Percentiles rank a stretch among this genome's conserved stretches.
Evolutionary conservation across 768 basidiomycete species (phyloP).

Genomic region (Boletus tylopilopsis): DNA sequence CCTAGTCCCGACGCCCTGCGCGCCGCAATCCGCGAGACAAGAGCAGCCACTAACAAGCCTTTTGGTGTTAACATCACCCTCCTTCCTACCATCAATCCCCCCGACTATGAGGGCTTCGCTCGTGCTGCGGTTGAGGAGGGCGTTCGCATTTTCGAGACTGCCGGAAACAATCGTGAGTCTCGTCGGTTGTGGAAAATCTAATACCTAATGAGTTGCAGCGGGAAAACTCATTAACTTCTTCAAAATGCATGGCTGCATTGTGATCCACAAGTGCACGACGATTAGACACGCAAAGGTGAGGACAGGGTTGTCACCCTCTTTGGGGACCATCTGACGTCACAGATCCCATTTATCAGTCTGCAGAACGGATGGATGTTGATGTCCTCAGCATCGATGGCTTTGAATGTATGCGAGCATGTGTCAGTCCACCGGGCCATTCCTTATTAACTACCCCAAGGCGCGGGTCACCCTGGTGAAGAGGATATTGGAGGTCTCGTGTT

Average conservation of each 20-base stretch:
- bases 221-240: slow-evolving; percentile 76
- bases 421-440: not conserved
- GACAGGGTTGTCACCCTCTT: slow-evolving; percentile 24
- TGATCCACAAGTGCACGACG: slow-evolving; percentile 90
- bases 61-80: slow-evolving; percentile 87
- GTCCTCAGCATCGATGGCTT: slow-evolving; percentile 87
- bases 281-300: slow-evolving; percentile 79
- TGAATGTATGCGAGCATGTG: slow-evolving; percentile 56
- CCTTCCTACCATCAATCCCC: slow-evolving; percentile 86
- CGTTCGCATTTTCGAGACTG: slow-evolving; percentile 87
- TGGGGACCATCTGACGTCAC: not conserved
- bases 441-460: slow-evolving; percentile 48
- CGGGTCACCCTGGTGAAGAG: slow-evolving; percentile 92
- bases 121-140: slow-evolving; percentile 83
- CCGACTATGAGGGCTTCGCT: slow-evolving; percentile 85
- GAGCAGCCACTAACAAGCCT: slow-evolving; percentile 61
- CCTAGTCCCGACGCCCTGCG: slow-evolving; percentile 81
- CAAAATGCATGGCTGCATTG: slow-evolving; percentile 71
- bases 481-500: slow-evolving; percentile 87
- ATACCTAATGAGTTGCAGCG: slow-evolving; percentile 43
- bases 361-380: slow-evolving; percentile 80
- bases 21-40: slow-evolving; percentile 74
- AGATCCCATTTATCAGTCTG: slow-evolving; percentile 35
- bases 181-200: not conserved
- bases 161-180: slow-evolving; percentile 80